Percentiles rank a stretch among this genome's conserved stretches.
These are phyloP conservation scores for Fagopyrum esculentum DNA, from an alignment of 148 eudicot genomes.

Conservation along the genomic window DNA sequence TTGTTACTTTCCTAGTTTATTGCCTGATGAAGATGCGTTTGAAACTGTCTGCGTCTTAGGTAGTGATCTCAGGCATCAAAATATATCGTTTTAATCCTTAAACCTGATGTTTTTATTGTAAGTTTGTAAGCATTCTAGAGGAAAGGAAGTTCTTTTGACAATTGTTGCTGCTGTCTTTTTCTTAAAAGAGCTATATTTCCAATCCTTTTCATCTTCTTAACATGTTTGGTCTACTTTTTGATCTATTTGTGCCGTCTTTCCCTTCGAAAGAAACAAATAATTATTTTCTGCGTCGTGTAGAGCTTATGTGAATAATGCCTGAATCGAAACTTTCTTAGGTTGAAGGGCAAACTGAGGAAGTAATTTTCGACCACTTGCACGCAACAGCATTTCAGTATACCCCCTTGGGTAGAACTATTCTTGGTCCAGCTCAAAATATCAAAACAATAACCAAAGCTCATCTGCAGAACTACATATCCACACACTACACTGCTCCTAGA, in stretches of 20 bases:
- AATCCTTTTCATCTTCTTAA: neutral
- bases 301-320: neutral
- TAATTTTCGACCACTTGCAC: conserved; percentile 85
- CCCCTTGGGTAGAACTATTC: conserved; percentile 86
- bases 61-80: neutral
- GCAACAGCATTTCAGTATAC: conserved; percentile 94
- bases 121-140: neutral
- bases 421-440: conserved; percentile 84
- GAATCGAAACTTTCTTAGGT: conserved; percentile 32
- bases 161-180: neutral
- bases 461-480: conserved; percentile 64
- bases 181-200: neutral
- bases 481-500: conserved; percentile 86
- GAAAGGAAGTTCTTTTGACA: neutral
- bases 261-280: neutral
- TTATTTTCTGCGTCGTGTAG: neutral
- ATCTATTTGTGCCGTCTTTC: neutral
- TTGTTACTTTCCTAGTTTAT: neutral
- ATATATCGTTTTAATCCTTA: neutral
- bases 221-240: neutral
- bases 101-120: neutral
- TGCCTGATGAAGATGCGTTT: neutral
- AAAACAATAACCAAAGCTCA: conserved; percentile 56
- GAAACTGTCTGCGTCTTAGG: neutral
- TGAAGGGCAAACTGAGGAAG: conserved; percentile 85